Percentiles rank a stretch among this genome's conserved stretches.
These are phyloP conservation scores for Claviceps sorghi DNA, from an alignment of 2,329 filamentous ascomycete species.

Conservation along the genomic window DNA sequence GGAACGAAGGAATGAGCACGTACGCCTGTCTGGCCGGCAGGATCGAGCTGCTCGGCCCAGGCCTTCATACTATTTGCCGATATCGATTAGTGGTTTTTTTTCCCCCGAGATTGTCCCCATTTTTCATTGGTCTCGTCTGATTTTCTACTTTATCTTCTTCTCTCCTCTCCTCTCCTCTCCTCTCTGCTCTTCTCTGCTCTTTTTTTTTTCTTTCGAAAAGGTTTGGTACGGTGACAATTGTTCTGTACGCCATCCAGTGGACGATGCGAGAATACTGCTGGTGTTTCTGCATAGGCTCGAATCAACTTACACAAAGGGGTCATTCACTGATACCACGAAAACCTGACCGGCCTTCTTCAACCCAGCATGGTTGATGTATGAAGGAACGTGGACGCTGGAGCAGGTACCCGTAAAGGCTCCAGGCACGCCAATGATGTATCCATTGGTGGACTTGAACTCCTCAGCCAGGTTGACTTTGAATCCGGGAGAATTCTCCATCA, in stretches of 20 bases:
- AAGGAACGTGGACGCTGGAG: constrained; percentile 59
- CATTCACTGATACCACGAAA: constrained; percentile 86
- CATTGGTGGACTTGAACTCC: constrained; percentile 57
- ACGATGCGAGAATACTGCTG: too few relatives aligned
- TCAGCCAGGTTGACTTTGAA: constrained; percentile 80
- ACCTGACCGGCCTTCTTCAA: constrained; percentile 70
- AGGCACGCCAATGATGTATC: constrained; percentile 73
- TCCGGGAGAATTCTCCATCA: constrained; percentile 74
- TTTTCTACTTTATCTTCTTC: not conserved
- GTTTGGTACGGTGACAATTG: too few relatives aligned
- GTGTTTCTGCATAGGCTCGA: too few relatives aligned
- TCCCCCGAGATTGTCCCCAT: not conserved
- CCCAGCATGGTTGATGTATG: constrained; percentile 67
- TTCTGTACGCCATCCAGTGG: too few relatives aligned
- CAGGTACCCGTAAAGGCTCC: constrained; percentile 54
- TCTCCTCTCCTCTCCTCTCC: too few relatives aligned
- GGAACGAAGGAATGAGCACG: constrained; percentile 21
- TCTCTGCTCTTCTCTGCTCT: too few relatives aligned
- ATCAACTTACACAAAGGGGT: constrained; percentile 70
- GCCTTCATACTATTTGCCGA: constrained; percentile 64
- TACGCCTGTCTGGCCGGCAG: constrained; percentile 60
- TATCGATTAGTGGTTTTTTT: not conserved
- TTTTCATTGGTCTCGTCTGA: not conserved
- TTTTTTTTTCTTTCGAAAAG: not conserved
- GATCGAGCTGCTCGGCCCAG: constrained; percentile 68